Evolutionary conservation across 306 rosid species (phyloP).

Genomic region (Trichosanthes truncata): DNA sequence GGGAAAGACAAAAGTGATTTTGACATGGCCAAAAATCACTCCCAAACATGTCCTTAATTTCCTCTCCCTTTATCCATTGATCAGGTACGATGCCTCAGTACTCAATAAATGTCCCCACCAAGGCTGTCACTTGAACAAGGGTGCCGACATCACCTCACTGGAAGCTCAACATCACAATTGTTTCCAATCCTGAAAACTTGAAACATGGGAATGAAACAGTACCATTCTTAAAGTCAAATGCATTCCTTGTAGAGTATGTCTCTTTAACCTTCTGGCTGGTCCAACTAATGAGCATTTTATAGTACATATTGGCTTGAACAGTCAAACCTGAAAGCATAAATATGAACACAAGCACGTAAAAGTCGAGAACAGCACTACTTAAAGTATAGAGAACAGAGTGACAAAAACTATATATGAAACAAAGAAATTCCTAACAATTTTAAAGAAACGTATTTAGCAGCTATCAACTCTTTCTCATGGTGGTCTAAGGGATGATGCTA

Average conservation of each 20-base stretch:
- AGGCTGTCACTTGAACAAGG: not conserved
- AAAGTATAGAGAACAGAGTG: not conserved
- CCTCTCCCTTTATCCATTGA: not conserved
- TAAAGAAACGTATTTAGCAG: not conserved
- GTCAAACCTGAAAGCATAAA: conserved; percentile 62
- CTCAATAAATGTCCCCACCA: not conserved
- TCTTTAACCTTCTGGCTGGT: conserved; percentile 94
- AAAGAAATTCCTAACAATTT: not conserved
- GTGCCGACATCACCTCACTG: not conserved
- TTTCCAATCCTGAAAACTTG: not conserved
- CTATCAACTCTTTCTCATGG: not conserved
- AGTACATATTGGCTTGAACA: conserved; percentile 77
- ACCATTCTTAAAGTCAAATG: conserved; percentile 87
- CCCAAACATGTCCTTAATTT: not conserved
- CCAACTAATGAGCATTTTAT: conserved; percentile 90
- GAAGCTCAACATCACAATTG: not conserved
- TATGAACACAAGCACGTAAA: conserved; percentile 9
- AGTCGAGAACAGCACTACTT: not conserved
- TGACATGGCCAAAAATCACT: not conserved
- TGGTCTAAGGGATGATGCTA: not conserved
- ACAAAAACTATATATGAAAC: not conserved
- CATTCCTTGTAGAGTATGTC: conserved; percentile 54
- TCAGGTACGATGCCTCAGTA: not conserved
- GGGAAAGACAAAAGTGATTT: not conserved
- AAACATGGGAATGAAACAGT: conserved; percentile 11